Percentiles rank a stretch among this genome's conserved stretches.
Evolutionary conservation across 2,329 filamentous ascomycete species (phyloP).

Genomic region (Phoma sp.): DNA sequence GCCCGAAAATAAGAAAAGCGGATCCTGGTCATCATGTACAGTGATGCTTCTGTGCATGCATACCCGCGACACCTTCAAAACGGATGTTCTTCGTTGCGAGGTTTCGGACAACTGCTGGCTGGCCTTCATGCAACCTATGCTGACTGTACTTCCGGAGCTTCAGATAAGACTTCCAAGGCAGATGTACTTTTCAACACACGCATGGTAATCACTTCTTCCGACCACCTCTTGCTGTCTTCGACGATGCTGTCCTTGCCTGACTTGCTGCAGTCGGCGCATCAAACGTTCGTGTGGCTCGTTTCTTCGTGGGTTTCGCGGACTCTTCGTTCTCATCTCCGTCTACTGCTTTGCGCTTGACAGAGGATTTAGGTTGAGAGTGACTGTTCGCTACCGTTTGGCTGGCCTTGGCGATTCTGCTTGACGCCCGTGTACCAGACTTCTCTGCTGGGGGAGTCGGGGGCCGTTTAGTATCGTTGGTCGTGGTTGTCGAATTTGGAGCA

Average conservation of each 20-base stretch:
- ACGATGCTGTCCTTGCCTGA: slow-evolving; percentile 33
- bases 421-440: neutral
- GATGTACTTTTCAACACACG: neutral
- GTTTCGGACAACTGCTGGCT: neutral
- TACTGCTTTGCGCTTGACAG: slow-evolving; percentile 45
- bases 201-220: slow-evolving; percentile 1
- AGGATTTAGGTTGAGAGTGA: slow-evolving; percentile 15
- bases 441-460: slow-evolving; percentile 29
- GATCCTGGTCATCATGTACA: slow-evolving; percentile 4
- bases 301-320: slow-evolving; percentile 32
- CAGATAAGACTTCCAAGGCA: neutral
- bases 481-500: slow-evolving; percentile 18
- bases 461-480: slow-evolving; percentile 16
- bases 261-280: slow-evolving; percentile 49
- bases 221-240: slow-evolving; percentile 22
- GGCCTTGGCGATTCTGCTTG: neutral
- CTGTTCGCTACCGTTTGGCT: neutral
- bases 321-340: slow-evolving; percentile 23
- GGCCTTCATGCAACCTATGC: neutral
- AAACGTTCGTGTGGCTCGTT: slow-evolving; percentile 41
- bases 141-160: neutral
- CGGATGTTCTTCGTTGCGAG: neutral
- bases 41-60: slow-evolving; percentile 11
- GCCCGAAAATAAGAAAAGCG: neutral
- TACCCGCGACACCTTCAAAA: slow-evolving; percentile 6